Percentiles rank a stretch among this genome's conserved stretches.
Conservation (phyloP, 371 early-diverging fungal genomes). For the Mucor indicus region DNA sequence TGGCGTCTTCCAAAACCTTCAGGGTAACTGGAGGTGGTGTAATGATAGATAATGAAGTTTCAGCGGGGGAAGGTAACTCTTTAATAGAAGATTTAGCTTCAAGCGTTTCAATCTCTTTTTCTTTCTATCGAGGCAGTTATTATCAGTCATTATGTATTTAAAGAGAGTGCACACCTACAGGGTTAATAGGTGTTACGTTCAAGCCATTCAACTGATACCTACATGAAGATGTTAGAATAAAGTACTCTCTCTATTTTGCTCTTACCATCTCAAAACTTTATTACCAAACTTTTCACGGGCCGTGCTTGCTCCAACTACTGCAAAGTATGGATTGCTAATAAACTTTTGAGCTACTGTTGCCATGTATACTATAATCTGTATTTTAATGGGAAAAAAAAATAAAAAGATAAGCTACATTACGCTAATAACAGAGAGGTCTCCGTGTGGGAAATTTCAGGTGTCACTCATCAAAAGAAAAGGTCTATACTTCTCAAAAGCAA, state of each 20-base stretch:
- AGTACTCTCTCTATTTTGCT: not conserved
- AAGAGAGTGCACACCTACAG: slow-evolving; percentile 18
- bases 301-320: slow-evolving; percentile 76
- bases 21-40: slow-evolving; percentile 78
- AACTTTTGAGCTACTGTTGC: slow-evolving; percentile 29
- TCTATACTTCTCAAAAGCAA: too few relatives aligned
- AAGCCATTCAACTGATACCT: slow-evolving; percentile 43
- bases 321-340: slow-evolving; percentile 44
- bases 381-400: too few relatives aligned
- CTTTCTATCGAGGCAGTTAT: slow-evolving; percentile 33
- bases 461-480: too few relatives aligned
- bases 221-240: too few relatives aligned
- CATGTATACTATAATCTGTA: too few relatives aligned
- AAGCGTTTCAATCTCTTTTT: slow-evolving; percentile 48
- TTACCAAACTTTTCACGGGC: slow-evolving; percentile 77
- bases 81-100: slow-evolving; percentile 38
- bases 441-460: too few relatives aligned
- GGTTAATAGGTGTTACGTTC: slow-evolving; percentile 49
- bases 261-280: slow-evolving; percentile 71
- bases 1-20: slow-evolving; percentile 59
- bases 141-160: not conserved
- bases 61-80: slow-evolving; percentile 35
- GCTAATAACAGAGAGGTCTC: too few relatives aligned
- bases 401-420: too few relatives aligned
- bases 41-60: slow-evolving; percentile 67